Evolutionary conservation across 495 filamentous ascomycete genomes (phyloP), one percentile per base, ranked within the genome.

Genomic region (Podospora australis): DNA sequence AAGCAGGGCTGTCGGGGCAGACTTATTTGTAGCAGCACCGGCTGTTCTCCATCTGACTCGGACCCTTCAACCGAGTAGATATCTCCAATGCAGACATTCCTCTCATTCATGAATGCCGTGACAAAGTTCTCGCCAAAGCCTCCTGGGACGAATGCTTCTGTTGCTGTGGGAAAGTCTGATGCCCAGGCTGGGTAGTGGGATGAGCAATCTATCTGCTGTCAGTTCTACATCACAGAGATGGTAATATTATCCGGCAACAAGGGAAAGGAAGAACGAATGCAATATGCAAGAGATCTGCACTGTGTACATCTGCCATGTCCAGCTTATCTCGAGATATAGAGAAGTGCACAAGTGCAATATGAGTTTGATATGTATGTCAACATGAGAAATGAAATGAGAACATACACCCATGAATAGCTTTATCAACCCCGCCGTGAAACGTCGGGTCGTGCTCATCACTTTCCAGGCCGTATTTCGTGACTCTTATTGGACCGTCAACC

Each of bases 61-160:
- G 20, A 36, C 4, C 14, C 19, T 17, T 36, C 32, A n/a, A 80
- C 68, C 2, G 68, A 55, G 9, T 74, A 54, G 25, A 72, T 59
- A 49, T 82, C 78, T 7, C 78, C 78, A 30, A 81, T 78, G 53
- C 77, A 80, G 4, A 80, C 63, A 56, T 78, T 79, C 20, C 65
- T 63, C 62, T 82, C 78, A 50, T 78, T 79, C 63, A 79, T 63
- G 32, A 50, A 62, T 20, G 58, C 51, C 8, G 61, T 64, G 16
- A 78, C 73, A 1, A 82, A 60, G 50, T 82, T 82, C 60, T 82
- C 78, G 17, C 78, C 78, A 52, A 80, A 80, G 2, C 66, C 74
- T 24, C 78, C 78, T 1, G 69, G 63, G 9, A 59, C 38, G 49
- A 82, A 80, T 10, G 53, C 55, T 0, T 64, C 35, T 2, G 69